phyloP scores from a whole-genome alignment of 768 basidiomycete species.

The Agaricus sinodeliciosus region DNA sequence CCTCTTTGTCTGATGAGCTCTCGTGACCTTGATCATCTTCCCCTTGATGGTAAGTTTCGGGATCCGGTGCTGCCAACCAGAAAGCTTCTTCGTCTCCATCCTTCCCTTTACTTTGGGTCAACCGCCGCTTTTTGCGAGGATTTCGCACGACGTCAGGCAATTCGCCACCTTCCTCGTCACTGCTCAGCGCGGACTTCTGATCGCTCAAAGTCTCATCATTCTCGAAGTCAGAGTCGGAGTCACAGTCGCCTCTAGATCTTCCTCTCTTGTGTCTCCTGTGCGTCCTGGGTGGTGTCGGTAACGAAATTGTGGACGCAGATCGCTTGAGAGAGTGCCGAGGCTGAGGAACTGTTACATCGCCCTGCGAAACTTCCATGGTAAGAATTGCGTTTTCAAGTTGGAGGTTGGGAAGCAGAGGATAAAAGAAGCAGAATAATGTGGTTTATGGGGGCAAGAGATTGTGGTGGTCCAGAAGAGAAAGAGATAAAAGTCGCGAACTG shows the following conservation, averaged over 20 bases:
- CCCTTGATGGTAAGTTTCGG: constrained; percentile 12
- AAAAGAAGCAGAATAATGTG: neutral
- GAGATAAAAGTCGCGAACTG: neutral
- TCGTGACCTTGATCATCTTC: constrained; percentile 10
- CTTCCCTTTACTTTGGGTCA: constrained; percentile 20
- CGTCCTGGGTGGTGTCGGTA: constrained; percentile 64
- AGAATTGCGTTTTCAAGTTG: neutral
- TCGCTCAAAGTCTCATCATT: constrained; percentile 19
- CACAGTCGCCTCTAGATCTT: constrained; percentile 34
- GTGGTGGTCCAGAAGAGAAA: constrained; percentile 4
- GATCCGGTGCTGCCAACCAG: constrained; percentile 32
- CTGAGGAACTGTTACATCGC: constrained; percentile 17
- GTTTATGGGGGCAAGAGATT: neutral
- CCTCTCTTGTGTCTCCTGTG: constrained; percentile 41
- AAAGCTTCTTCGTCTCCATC: constrained; percentile 48
- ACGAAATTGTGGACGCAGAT: constrained; percentile 55
- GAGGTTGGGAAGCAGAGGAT: neutral
- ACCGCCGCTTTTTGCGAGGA: constrained; percentile 34
- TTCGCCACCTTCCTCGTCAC: constrained; percentile 27
- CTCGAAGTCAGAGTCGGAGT: constrained; percentile 43
- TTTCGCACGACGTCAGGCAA: constrained; percentile 15
- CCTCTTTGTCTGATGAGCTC: constrained; percentile 11
- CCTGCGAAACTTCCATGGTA: constrained; percentile 11
- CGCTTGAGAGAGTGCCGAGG: constrained; percentile 45
- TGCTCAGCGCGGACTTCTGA: constrained; percentile 12